Base-by-base conservation (phyloP, 1,139 yeast species). In the Zhuliangozyma blackwelliae region DNA sequence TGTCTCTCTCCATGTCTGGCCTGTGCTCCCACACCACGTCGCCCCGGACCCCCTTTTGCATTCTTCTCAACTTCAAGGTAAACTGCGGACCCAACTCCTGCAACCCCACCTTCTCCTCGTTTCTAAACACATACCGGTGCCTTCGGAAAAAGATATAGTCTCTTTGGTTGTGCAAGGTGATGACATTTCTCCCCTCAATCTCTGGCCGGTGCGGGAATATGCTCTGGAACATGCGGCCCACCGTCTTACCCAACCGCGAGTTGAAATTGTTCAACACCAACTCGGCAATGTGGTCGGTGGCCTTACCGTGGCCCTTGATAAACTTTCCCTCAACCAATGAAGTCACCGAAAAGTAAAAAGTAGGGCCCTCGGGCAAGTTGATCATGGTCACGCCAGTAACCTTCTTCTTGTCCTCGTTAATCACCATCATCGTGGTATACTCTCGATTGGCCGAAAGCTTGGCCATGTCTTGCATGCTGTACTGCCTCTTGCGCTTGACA, bases 21-120 rank as follows among this genome's bases (percentile, higher is more conserved):
- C 87, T 79, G 64, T 89, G 95, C 62, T 92, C 97, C 97, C 97
- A 92, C 54, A 88, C 96, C 25, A 87, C 73, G 51, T 92, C 97
- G 46, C 88, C 95, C 54, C 82, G 81, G 51, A 92, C 75, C 33
- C 97, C 98, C 66, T 80, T 83, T 59, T 90, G 97, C 43, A 94
- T 69, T 54, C 97, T 74, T 58, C 96, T 76, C 47, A 94, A 68
- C 55, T 85, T 83, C 55, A 92, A 65, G 0, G 98, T 94, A 59
- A 92, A 94, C 59, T 90, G 96, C 0, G 98, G 98, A 0, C 98
- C 98, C 34, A 92, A 68, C 55, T 94, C 98, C 55, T 92, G 98
- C 37, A 92, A 66, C 5, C 98, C 97, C 2, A 90, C 97, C 52
- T 79, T 81, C 56, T 88, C 95, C 47, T 89, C 96, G 56, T 89